Base-by-base conservation (phyloP, 768 basidiomycete genomes). In the Pleurotus tuoliensis region DNA sequence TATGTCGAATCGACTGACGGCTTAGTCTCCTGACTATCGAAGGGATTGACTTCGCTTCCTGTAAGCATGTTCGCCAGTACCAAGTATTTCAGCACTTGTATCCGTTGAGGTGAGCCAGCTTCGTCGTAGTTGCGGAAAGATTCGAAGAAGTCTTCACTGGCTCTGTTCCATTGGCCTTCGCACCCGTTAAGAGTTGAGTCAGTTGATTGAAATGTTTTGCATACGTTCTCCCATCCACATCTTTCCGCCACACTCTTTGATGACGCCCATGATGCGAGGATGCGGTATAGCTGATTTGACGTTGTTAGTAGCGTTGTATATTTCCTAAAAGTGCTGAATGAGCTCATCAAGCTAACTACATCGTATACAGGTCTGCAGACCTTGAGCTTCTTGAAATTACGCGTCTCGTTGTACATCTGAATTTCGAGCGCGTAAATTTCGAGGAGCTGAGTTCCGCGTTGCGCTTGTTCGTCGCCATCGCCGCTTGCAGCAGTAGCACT, bases 171-270 rank as follows among this genome's bases (percentile, higher is more conserved):
- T 75, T 97, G 92, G 56, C 91, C 92, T 94, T 66, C 18, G 20
- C 27, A 16, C 15, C 22, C n/a, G 16, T 43, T 43, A 38, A n/a
- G 24, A 25, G 15, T 16, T 12, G 22, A 12, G 40, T 18, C 3
- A 30, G 43, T 1, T 2, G 7, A 11, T 34, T 11, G 11, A 45
- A 18, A 18, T 18, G 4, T 34, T 20, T 15, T 20, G 64, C 86
- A 65, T 70, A 89, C 96, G 90, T 79, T 98, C 97, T 57, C 92
- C 94, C 97, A 99, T 98, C 95, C 97, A 98, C 97, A 99, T 99
- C 74, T 99, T 99, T 2, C 97, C 97, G 13, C 97, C 97, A 62
- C 96, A 98, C 71, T 99, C 97, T 67, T 95, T 92, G 74, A 99
- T 98, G 51, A 98, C 93, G 43, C 96, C 97, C 90, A 98, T 95